A percentile compares a stretch with the other conserved stretches of the same genome.
These are phyloP conservation scores for Carex littledalei DNA, from an alignment of 176 grass and related monocot species.

Conservation along the genomic window DNA sequence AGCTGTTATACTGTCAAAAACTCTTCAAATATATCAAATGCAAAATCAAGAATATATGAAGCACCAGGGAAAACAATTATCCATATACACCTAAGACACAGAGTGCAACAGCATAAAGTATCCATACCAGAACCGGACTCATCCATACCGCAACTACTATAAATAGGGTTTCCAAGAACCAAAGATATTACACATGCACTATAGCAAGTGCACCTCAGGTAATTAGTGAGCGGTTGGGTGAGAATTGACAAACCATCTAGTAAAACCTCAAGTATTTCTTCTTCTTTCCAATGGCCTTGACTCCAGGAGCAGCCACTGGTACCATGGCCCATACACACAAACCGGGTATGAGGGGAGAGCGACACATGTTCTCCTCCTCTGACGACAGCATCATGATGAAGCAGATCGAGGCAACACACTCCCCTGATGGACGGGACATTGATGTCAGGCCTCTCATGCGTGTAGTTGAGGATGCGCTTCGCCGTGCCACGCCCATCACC, in stretches of 20 bases:
- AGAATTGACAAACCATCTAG: neutral
- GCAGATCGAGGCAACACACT: constrained; percentile 34
- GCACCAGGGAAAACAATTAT: neutral
- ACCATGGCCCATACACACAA: neutral
- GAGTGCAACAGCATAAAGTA: neutral
- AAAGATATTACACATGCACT: neutral
- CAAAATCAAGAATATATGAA: neutral
- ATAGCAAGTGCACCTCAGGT: neutral
- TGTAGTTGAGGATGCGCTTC: constrained; percentile 29
- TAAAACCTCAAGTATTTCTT: neutral
- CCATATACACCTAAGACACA: neutral
- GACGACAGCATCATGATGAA: constrained; percentile 35
- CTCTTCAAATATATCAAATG: neutral
- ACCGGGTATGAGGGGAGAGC: constrained; percentile 18
- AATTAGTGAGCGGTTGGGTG: neutral
- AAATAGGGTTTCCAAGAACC: constrained; percentile 19
- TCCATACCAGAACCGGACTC: neutral
- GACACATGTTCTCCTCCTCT: constrained; percentile 32
- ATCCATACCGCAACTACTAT: neutral
- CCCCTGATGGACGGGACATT: constrained; percentile 30
- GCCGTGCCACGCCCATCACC: constrained; percentile 25
- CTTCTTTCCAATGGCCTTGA: constrained; percentile 15
- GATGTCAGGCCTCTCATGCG: constrained; percentile 30
- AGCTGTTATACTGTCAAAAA: too few species aligned
- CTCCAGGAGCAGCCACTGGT: neutral